Evolutionary conservation across 164 flowering plant species (phyloP), one percentile per base, ranked within the genome.

Genomic region (Nelumbo lutea): DNA sequence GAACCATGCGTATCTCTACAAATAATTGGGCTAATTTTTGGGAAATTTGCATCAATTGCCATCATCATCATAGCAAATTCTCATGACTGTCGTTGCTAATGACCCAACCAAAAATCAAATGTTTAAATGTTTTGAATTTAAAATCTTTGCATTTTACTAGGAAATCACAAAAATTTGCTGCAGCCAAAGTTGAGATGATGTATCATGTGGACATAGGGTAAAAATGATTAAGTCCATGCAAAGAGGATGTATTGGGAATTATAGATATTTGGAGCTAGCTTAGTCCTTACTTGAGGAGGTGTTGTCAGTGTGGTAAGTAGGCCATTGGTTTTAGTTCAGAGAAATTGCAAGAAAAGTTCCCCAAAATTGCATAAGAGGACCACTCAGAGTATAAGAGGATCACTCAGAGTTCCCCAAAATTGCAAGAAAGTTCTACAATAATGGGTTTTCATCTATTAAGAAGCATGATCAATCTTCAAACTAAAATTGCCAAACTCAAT

Each of bases 251-350:
- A 55, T 87, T 58, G 71, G 80, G 69, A 72, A 77, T 66, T 89
- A 96, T 2, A 81, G 79, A 62, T 93, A 80, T 68, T 67, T 89
- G 13, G 85, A 76, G 72, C 83, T 95, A 47, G 80, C 84, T 56
- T 91, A 85, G 73, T 78, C 79, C 47, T 82, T 93, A 58, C 85
- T 93, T 11, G 84, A 86, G 66, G 96, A 93, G 80, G 27, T 27
- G 71, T 78, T 55, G 89, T 85, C 60, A 78, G 76, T 71, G 78
- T 84, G 15, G 78, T 82, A 11, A 79, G 80, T 6, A 73, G 3
- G 80, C 62, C 9, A 64, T 81, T 13, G 88, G 86, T 9, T 71
- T 74, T 0, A 74, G 75, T 67, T 78, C 81, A 65, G 86, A 85
- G 55, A 78, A 72, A 59, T 79, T 70, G 53, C 56, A 63, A 4